These are phyloP conservation scores for Hordeum vulgare DNA, from an alignment of 176 grass and related monocot genomes.

Conservation along the genomic window DNA sequence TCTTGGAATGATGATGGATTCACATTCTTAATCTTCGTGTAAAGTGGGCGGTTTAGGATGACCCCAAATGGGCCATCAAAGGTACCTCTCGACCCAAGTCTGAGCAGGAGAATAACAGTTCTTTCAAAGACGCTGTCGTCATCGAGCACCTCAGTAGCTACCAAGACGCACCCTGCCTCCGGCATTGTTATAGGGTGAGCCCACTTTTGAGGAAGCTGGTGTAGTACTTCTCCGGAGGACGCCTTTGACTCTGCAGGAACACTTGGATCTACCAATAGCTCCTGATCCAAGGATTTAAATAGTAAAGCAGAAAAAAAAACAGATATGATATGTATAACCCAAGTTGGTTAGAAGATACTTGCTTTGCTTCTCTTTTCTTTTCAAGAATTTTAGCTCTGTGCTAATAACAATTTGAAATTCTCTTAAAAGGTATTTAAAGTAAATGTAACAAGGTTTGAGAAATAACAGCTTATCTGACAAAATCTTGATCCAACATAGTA, in stretches of 20 bases:
- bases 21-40: slow-evolving; percentile 78
- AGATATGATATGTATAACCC: background rate
- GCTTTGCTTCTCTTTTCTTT: background rate
- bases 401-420: background rate
- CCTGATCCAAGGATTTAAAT: slow-evolving; percentile 32
- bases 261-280: slow-evolving; percentile 43
- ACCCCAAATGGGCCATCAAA: slow-evolving; percentile 69
- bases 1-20: slow-evolving; percentile 54
- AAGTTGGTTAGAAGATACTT: background rate
- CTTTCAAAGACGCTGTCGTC: slow-evolving; percentile 59
- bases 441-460: background rate
- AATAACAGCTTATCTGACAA: background rate
- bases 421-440: background rate
- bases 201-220: slow-evolving; percentile 60
- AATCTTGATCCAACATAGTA: background rate
- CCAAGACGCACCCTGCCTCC: slow-evolving; percentile 73
- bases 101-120: slow-evolving; percentile 75
- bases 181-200: slow-evolving; percentile 80
- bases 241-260: slow-evolving; percentile 7
- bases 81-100: slow-evolving; percentile 44
- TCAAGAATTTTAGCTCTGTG: background rate
- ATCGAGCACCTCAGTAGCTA: slow-evolving; percentile 86
- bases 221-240: slow-evolving; percentile 6
- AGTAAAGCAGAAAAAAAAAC: background rate
- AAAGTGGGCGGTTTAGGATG: slow-evolving; percentile 72